Conservation (phyloP, 345 rosid species). For the Erodium maritimum region DNA sequence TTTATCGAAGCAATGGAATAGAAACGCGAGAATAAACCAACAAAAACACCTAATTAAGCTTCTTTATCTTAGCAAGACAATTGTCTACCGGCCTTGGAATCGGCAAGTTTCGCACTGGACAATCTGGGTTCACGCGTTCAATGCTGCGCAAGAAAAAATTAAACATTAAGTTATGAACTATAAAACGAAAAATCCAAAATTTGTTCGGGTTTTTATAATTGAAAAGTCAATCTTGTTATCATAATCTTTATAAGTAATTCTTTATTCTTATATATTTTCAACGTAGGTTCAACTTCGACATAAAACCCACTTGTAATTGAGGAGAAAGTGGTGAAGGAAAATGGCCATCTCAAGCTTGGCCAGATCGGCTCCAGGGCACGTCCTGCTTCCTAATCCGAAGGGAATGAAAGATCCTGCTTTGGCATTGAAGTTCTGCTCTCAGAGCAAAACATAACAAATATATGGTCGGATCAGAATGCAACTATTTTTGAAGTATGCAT, state of each 20-base stretch:
- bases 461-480: too few relatives aligned
- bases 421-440: slow-evolving; percentile 16
- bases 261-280: too few relatives aligned
- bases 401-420: slow-evolving; percentile 44
- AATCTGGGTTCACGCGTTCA: slow-evolving; percentile 8
- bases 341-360: slow-evolving; percentile 42
- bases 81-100: slow-evolving; percentile 16
- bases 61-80: slow-evolving; percentile 14
- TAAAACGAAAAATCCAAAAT: too few relatives aligned
- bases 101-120: slow-evolving; percentile 6
- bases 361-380: slow-evolving; percentile 40
- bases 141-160: too few relatives aligned
- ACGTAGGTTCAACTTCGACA: too few relatives aligned
- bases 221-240: too few relatives aligned
- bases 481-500: too few relatives aligned
- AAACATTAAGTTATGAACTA: too few relatives aligned
- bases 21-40: too few relatives aligned
- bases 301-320: slow-evolving; percentile 18
- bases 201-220: too few relatives aligned
- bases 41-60: slow-evolving; percentile 6
- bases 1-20: too few relatives aligned
- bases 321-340: slow-evolving; percentile 38
- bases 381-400: slow-evolving; percentile 37
- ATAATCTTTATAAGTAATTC: too few relatives aligned
- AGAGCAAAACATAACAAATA: neutral